These are phyloP conservation scores for Coemansia sp. DNA, from an alignment of 192 early-diverging fungal species.

Conservation along the genomic window DNA sequence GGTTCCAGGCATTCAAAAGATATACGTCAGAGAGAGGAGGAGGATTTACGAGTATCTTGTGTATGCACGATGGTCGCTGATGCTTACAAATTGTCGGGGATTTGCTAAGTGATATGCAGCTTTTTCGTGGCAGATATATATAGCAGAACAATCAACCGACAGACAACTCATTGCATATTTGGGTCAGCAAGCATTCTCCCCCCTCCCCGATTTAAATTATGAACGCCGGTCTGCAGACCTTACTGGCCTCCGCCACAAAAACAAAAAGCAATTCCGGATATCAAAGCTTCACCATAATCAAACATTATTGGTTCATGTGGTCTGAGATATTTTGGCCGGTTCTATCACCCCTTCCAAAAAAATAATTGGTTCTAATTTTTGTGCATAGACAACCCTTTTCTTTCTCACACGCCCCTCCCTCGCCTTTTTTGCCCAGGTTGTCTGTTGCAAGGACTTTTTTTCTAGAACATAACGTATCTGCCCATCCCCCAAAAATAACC, in stretches of 20 bases:
- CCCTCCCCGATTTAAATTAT: not conserved
- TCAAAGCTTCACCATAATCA: not conserved
- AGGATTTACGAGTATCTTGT: not conserved
- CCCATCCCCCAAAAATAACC: not conserved
- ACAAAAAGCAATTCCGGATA: not conserved
- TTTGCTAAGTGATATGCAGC: constrained; percentile 1
- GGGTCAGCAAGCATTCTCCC: not conserved
- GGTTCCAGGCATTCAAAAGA: not conserved
- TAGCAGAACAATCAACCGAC: constrained; percentile 1
- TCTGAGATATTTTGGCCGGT: not conserved
- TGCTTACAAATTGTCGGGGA: constrained; percentile 7
- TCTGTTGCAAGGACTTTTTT: not conserved
- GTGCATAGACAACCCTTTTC: constrained; percentile 1
- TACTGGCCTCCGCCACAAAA: not conserved
- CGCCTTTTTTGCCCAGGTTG: not conserved
- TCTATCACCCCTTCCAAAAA: not conserved
- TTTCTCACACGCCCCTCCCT: no score
- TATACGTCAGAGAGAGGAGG: not conserved
- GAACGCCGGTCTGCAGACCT: not conserved
- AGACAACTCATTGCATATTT: not conserved
- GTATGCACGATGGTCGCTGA: not conserved
- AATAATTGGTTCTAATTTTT: not conserved
- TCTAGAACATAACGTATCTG: not conserved
- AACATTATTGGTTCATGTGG: not conserved
- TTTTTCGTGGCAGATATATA: not conserved